A percentile compares a stretch with the other conserved stretches of the same genome.
Conservation (phyloP, 1,139 yeast species). For the Pichia sp. region DNA sequence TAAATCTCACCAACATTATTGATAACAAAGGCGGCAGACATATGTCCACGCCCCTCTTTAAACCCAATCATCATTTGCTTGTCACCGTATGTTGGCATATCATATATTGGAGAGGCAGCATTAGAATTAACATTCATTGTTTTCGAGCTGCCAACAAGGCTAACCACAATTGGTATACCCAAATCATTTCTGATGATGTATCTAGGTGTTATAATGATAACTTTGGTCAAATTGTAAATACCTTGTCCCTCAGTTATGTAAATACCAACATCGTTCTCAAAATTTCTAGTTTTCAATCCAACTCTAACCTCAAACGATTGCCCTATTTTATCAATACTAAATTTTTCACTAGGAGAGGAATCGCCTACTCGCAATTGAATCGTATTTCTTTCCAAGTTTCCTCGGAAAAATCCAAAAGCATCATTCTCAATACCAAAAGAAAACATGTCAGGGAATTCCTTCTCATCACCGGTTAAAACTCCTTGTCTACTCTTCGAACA, state of each 20-base stretch:
- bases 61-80: slow-evolving; percentile 61
- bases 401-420: slow-evolving; percentile 24
- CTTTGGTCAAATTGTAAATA: slow-evolving; percentile 68
- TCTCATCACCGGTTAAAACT: slow-evolving; percentile 27
- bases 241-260: slow-evolving; percentile 85
- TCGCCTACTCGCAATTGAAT: slow-evolving; percentile 68
- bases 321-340: slow-evolving; percentile 89
- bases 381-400: slow-evolving; percentile 49
- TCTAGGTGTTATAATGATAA: slow-evolving; percentile 78
- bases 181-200: slow-evolving; percentile 67
- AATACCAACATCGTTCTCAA: slow-evolving; percentile 74
- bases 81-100: slow-evolving; percentile 43
- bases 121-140: slow-evolving; percentile 44
- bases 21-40: slow-evolving; percentile 88
- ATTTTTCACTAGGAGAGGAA: slow-evolving; percentile 69
- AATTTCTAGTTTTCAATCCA: slow-evolving; percentile 51
- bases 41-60: slow-evolving; percentile 52
- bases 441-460: slow-evolving; percentile 67
- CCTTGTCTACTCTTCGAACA: slow-evolving; percentile 31
- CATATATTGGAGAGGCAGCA: slow-evolving; percentile 60
- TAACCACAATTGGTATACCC: slow-evolving; percentile 50
- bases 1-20: slow-evolving; percentile 80
- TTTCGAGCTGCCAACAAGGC: slow-evolving; percentile 65
- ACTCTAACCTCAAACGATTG: slow-evolving; percentile 66
- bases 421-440: slow-evolving; percentile 59